These are phyloP conservation scores for Naganishia vaughanmartiniae DNA, from an alignment of 768 basidiomycete species.

Conservation along the genomic window DNA sequence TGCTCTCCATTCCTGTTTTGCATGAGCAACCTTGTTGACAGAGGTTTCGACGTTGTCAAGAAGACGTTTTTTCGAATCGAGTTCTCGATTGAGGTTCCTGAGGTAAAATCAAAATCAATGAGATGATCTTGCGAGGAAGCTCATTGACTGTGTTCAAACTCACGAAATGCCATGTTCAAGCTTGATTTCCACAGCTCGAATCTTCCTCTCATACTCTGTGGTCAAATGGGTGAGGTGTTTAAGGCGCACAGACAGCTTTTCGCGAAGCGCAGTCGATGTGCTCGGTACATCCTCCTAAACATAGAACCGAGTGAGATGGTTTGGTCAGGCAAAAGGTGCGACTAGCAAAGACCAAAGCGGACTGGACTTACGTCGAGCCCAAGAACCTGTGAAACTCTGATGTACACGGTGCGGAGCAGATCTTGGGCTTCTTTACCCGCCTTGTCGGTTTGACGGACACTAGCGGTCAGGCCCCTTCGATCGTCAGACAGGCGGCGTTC, in stretches of 20 bases:
- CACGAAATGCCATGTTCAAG: slow-evolving; percentile 23
- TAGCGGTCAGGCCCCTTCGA: slow-evolving; percentile 22
- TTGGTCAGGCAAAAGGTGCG: background rate
- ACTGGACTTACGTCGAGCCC: slow-evolving; percentile 23
- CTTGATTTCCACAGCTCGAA: slow-evolving; percentile 68
- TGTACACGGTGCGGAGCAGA: slow-evolving; percentile 22
- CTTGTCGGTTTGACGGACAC: slow-evolving; percentile 17
- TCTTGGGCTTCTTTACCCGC: slow-evolving; percentile 23
- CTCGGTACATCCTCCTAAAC: slow-evolving; percentile 56
- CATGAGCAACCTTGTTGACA: slow-evolving; percentile 74
- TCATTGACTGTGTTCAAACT: background rate
- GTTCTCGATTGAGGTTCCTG: slow-evolving; percentile 58
- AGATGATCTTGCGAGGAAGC: background rate
- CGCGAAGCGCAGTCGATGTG: slow-evolving; percentile 90
- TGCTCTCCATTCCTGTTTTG: slow-evolving; percentile 77
- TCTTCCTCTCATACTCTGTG: slow-evolving; percentile 81
- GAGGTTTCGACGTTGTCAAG: slow-evolving; percentile 88
- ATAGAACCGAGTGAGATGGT: background rate
- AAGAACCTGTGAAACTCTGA: slow-evolving; percentile 25
- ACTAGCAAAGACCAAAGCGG: background rate
- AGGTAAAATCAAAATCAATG: background rate
- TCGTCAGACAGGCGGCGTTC: slow-evolving; percentile 66
- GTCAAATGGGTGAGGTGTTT: slow-evolving; percentile 75
- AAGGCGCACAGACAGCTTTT: slow-evolving; percentile 83
- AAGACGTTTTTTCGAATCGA: slow-evolving; percentile 84